Conservation (phyloP, 1,139 yeast species). For the Candida glucosophila region DNA sequence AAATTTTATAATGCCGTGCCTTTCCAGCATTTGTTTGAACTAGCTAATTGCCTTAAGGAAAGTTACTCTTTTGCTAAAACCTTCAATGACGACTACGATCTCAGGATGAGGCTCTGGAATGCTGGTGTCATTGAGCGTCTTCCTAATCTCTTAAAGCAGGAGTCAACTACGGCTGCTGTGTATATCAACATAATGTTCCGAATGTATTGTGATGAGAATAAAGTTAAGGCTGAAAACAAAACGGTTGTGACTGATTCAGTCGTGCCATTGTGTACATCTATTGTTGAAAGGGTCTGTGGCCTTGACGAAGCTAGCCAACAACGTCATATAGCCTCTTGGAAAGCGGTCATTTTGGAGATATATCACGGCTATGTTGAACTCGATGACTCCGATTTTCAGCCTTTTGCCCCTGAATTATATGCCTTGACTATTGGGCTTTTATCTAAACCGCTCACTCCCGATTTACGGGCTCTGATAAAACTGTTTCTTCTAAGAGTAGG, state of each 20-base stretch:
- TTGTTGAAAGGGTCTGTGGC: constrained; percentile 60
- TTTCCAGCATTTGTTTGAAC: constrained; percentile 45
- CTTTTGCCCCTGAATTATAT: constrained; percentile 60
- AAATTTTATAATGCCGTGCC: constrained; percentile 66
- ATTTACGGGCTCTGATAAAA: constrained; percentile 60
- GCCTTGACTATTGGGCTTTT: constrained; percentile 57
- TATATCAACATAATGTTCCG: constrained; percentile 74
- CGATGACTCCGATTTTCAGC: constrained; percentile 64
- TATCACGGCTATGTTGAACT: constrained; percentile 74
- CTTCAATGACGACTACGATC: constrained; percentile 83
- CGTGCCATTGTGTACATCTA: constrained; percentile 63
- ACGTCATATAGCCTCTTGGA: constrained; percentile 76
- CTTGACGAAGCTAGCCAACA: constrained; percentile 73
- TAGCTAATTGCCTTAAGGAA: constrained; percentile 51
- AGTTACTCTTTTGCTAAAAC: constrained; percentile 78
- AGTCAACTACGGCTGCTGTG: constrained; percentile 83
- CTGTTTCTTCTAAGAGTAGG: constrained; percentile 66
- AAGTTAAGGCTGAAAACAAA: constrained; percentile 27
- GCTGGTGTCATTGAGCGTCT: constrained; percentile 88
- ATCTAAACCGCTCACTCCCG: constrained; percentile 60
- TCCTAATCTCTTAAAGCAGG: constrained; percentile 88
- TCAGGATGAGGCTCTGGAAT: constrained; percentile 80
- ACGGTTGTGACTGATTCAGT: constrained; percentile 42
- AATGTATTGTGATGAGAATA: constrained; percentile 64
- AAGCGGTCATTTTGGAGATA: constrained; percentile 85